These are phyloP conservation scores for Hypoxylon intermedium DNA, from an alignment of 495 filamentous ascomycete genomes.

Conservation along the genomic window DNA sequence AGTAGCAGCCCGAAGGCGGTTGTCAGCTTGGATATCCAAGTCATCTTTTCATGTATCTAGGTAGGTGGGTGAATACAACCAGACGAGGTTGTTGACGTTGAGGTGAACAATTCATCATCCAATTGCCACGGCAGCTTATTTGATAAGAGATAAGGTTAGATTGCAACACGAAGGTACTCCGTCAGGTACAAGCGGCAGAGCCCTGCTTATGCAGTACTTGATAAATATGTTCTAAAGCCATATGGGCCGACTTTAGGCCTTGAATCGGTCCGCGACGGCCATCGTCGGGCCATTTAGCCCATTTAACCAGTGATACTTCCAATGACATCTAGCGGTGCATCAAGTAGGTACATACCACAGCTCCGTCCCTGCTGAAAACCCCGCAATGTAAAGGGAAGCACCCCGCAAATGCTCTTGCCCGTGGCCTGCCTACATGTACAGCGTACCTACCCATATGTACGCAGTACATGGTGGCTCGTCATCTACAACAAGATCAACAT, in stretches of 20 bases:
- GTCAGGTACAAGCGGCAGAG: not conserved
- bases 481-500: constrained; percentile 20
- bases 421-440: not conserved
- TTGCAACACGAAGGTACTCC: too few relatives aligned
- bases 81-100: not conserved
- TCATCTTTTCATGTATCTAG: constrained; percentile 55
- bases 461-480: constrained; percentile 20
- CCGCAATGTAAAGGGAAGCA: constrained; percentile 36
- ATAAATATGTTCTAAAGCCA: constrained; percentile 21
- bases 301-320: constrained; percentile 25
- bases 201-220: constrained; percentile 2
- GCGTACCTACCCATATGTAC: not conserved
- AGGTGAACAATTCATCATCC: too few relatives aligned
- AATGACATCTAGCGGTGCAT: constrained; percentile 6
- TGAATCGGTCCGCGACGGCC: constrained; percentile 28
- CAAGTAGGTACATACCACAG: constrained; percentile 13
- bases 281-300: constrained; percentile 15
- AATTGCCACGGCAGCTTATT: too few relatives aligned
- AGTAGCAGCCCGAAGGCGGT: constrained; percentile 71
- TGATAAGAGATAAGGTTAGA: too few relatives aligned
- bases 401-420: constrained; percentile 34
- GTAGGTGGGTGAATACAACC: not conserved
- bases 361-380: constrained; percentile 23
- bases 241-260: constrained; percentile 5
- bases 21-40: constrained; percentile 68